A percentile compares a stretch with the other conserved stretches of the same genome.
Evolutionary conservation across 345 rosid species (phyloP).

Genomic region (Pseudoturritis turrita): DNA sequence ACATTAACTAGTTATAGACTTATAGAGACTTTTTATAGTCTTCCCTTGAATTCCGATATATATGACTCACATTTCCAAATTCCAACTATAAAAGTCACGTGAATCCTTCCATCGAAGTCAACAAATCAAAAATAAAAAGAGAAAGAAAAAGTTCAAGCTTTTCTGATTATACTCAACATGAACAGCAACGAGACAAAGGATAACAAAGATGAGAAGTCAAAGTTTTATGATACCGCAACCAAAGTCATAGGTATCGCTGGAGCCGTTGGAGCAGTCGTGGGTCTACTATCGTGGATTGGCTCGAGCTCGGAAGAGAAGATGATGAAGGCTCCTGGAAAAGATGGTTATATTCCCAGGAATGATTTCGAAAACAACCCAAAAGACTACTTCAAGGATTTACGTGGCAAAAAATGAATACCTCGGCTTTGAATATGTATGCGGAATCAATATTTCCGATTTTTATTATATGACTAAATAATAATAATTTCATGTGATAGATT

Average conservation of each 20-base stretch:
- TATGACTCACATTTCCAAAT: background rate
- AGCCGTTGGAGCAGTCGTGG: conserved; percentile 8
- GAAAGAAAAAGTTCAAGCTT: background rate
- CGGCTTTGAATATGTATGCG: background rate
- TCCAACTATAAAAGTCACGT: background rate
- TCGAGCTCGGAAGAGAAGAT: conserved; percentile 6
- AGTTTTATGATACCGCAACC: background rate
- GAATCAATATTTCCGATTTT: background rate
- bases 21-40: background rate
- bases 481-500: background rate
- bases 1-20: background rate
- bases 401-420: background rate
- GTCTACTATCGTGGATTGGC: background rate
- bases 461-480: background rate
- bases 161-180: background rate
- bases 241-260: background rate
- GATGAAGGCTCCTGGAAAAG: conserved; percentile 22
- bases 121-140: background rate
- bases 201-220: background rate
- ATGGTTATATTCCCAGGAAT: background rate
- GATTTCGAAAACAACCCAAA: conserved; percentile 2
- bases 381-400: conserved; percentile 2
- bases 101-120: background rate
- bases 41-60: background rate
- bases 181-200: background rate